These are phyloP conservation scores for Tillandsia leiboldiana DNA, from an alignment of 176 grass and related monocot genomes.

Conservation along the genomic window DNA sequence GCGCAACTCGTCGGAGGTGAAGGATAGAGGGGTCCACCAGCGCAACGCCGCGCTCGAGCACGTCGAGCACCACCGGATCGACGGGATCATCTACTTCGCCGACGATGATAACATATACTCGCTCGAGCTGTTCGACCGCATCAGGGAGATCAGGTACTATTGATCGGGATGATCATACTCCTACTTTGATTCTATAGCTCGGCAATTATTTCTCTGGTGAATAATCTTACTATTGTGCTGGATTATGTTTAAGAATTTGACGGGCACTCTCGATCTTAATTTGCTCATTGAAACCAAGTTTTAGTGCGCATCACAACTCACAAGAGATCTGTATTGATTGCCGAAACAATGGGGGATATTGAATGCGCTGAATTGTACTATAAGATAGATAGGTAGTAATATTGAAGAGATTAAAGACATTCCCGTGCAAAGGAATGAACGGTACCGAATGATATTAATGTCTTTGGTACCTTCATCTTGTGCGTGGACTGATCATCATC, in stretches of 20 bases:
- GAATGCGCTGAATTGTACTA: too few relatives aligned
- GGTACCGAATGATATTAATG: too few relatives aligned
- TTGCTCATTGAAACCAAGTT: not conserved
- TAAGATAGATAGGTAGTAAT: too few relatives aligned
- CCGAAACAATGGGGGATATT: too few relatives aligned
- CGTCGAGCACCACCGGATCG: conserved; percentile 69
- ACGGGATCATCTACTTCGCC: conserved; percentile 88
- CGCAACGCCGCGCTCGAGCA: conserved; percentile 72
- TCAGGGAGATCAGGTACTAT: conserved; percentile 69
- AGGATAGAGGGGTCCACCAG: conserved; percentile 52
- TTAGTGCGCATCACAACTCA: too few relatives aligned
- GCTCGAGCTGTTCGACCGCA: conserved; percentile 53
- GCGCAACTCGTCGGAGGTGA: conserved; percentile 14
- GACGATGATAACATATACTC: conserved; percentile 96
- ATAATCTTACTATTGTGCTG: not conserved
- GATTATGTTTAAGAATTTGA: too few relatives aligned
- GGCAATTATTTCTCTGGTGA: not conserved
- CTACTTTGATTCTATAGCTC: not conserved
- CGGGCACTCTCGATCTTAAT: not conserved
- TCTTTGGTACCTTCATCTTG: too few relatives aligned
- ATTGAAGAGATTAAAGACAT: too few relatives aligned
- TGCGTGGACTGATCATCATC: too few relatives aligned
- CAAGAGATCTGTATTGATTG: too few relatives aligned
- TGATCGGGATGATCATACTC: not conserved
- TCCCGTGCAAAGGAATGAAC: too few relatives aligned